Evolutionary conservation across 2,329 filamentous ascomycete species (phyloP).

Genomic region (Ilyonectria robusta): DNA sequence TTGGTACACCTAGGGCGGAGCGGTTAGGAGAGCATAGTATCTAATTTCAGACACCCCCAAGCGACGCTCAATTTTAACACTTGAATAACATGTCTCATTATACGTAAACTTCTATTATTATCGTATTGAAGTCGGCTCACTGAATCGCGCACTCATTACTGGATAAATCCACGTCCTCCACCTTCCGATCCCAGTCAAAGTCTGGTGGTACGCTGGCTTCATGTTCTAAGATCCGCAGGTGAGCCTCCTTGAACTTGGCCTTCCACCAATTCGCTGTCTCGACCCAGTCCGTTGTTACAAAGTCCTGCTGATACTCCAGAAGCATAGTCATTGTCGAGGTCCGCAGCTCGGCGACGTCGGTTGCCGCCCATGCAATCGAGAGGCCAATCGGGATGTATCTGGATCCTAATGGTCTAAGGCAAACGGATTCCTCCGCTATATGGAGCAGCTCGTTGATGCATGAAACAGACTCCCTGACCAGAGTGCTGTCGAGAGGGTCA

Average conservation of each 20-base stretch:
- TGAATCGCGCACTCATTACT: background rate
- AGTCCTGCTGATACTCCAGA: constrained; percentile 42
- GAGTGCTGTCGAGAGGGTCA: constrained; percentile 23
- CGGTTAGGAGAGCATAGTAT: background rate
- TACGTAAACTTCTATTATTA: background rate
- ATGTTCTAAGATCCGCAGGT: background rate
- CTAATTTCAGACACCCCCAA: background rate
- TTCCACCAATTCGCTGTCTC: constrained; percentile 29
- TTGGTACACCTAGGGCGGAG: constrained; percentile 69
- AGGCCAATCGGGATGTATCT: constrained; percentile 47
- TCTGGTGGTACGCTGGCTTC: background rate
- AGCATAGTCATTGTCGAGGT: constrained; percentile 30
- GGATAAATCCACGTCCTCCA: background rate
- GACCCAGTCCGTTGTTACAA: constrained; percentile 25
- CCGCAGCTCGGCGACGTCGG: constrained; percentile 45
- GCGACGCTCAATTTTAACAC: background rate
- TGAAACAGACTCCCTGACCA: constrained; percentile 35
- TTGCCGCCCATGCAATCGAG: constrained; percentile 44
- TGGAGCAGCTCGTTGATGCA: constrained; percentile 44
- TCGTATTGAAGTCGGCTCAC: background rate
- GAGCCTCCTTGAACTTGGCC: constrained; percentile 4
- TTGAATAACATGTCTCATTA: background rate
- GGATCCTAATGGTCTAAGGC: constrained; percentile 47
- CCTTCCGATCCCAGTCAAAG: background rate
- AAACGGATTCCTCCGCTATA: constrained; percentile 37